Evolutionary conservation across 1,284 basidiomycete genomes (phyloP).

Genomic region (Papiliotrema flavescens): DNA sequence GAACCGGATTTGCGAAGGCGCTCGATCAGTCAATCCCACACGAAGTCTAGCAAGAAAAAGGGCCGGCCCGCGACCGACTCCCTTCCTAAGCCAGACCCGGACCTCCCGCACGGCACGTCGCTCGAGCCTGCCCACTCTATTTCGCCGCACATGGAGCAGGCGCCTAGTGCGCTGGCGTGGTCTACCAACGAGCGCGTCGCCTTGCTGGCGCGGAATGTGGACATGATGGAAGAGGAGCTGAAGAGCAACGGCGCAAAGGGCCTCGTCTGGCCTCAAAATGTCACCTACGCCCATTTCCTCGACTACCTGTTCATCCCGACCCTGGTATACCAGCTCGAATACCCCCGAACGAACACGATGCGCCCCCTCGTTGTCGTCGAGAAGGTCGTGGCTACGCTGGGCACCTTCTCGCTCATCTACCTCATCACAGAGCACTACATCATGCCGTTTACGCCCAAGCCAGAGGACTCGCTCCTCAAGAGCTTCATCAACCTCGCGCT

Average conservation of each 20-base stretch:
- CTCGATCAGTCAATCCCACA: neutral
- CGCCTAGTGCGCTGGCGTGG: slow-evolving; percentile 60
- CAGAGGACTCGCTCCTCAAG: slow-evolving; percentile 65
- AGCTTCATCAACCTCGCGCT: slow-evolving; percentile 81
- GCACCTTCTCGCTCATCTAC: slow-evolving; percentile 89
- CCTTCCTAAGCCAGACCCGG: slow-evolving; percentile 28
- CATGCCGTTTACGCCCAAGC: slow-evolving; percentile 69
- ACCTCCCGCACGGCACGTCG: slow-evolving; percentile 44
- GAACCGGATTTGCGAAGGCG: slow-evolving; percentile 36
- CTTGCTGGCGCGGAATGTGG: slow-evolving; percentile 68
- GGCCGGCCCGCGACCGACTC: slow-evolving; percentile 23
- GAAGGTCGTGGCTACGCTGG: slow-evolving; percentile 91
- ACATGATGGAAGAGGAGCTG: slow-evolving; percentile 73
- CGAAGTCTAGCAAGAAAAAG: neutral
- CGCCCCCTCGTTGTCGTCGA: slow-evolving; percentile 89
- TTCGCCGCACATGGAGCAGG: slow-evolving; percentile 43
- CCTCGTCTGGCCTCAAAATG: slow-evolving; percentile 80
- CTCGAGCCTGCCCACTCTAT: slow-evolving; percentile 41
- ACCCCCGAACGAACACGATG: slow-evolving; percentile 81
- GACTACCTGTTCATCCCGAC: slow-evolving; percentile 88
- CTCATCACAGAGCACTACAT: slow-evolving; percentile 90
- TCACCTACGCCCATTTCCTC: slow-evolving; percentile 77
- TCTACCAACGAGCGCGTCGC: slow-evolving; percentile 69
- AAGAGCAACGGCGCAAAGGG: slow-evolving; percentile 59
- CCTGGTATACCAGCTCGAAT: slow-evolving; percentile 93